Base-by-base conservation (phyloP, 441 rosid species). In the Breynia disticha region DNA sequence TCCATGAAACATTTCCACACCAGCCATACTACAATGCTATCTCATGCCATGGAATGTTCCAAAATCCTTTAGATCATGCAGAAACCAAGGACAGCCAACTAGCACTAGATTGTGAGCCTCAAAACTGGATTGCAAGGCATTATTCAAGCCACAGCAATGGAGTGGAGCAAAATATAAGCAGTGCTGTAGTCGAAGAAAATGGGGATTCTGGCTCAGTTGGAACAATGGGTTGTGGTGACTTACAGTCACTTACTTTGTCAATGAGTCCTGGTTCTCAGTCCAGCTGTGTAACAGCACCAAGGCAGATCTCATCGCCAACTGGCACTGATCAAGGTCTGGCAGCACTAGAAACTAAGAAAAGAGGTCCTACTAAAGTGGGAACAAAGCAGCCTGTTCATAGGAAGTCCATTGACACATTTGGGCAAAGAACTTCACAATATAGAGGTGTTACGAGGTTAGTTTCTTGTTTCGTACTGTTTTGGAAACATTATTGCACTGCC, bases 191-290 rank as follows among this genome's bases (percentile, higher is more conserved):
- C 37, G 72, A 76, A 45, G 75, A 66, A 15, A 76, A 70, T 46
- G 61, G 56, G 47, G 69, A 70, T 55, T 63, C 76, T 20, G 80
- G 73, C 17, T 55, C 76, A 35, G 62, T 79, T 15, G 63, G 76
- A 64, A 71, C 82, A 54, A 71, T 80, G 76, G 70, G 64, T 15
- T 86, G 77, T 64, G 86, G 91, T 56, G 93, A 89, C 61, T 75
- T 87, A 59, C 95, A 93, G 67, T 82, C 85, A 24, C 65, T 94
- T 75, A 87, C 94, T 76, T 77, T 94, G 76, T 89, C 99, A 10
- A 94, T 89, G 99, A 94, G 97, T 63, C 97, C 97, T 55, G 96
- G 90, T 44, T 94, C 99, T 8, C 95, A 87, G 66, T 87, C 96
- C 17, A 89, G 96, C 77, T 83, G 94, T 65, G 72, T 85, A 52